These are phyloP conservation scores for Globisporangium cystogenes DNA, from an alignment of 352 stramenopile species.

Conservation along the genomic window DNA sequence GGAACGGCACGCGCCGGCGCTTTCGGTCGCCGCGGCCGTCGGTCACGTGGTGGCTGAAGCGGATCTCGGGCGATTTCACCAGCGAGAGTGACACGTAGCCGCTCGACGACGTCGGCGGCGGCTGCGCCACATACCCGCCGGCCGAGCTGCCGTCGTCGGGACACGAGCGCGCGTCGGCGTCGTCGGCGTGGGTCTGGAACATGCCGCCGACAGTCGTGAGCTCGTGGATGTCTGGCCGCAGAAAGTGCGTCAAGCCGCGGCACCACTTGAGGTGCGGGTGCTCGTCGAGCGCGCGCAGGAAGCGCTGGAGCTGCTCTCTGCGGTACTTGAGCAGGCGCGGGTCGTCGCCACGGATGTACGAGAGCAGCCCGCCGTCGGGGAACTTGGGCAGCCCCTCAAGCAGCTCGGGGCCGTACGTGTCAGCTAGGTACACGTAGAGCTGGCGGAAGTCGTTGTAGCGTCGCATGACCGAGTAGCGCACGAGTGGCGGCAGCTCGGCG, in stretches of 20 bases:
- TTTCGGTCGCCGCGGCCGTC: constrained; percentile 55
- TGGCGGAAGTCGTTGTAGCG: constrained; percentile 76
- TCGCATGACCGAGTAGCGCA: constrained; percentile 76
- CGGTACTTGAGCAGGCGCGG: constrained; percentile 62
- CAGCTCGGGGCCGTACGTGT: constrained; percentile 35
- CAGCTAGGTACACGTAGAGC: constrained; percentile 52
- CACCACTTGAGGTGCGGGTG: constrained; percentile 56
- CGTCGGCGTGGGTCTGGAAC: constrained; percentile 21
- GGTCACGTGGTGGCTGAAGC: constrained; percentile 51
- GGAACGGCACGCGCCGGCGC: constrained; percentile 38
- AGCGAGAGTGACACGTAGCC: constrained; percentile 74
- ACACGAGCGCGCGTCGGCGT: constrained; percentile 17
- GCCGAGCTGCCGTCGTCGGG: constrained; percentile 12
- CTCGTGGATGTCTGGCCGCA: constrained; percentile 50
- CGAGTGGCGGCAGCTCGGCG: constrained; percentile 50
- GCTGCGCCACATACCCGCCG: constrained; percentile 4
- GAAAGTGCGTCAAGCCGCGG: constrained; percentile 48
- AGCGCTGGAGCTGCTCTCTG: constrained; percentile 55
- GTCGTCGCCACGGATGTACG: constrained; percentile 70
- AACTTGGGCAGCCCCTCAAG: constrained; percentile 54
- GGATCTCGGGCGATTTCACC: constrained; percentile 70
- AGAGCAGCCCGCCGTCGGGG: constrained; percentile 60
- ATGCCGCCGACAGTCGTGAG: constrained; percentile 30
- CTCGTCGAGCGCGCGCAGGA: constrained; percentile 54
- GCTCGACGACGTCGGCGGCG: constrained; percentile 24